Percentiles rank a stretch among this genome's conserved stretches.
phyloP scores from a whole-genome alignment of 441 rosid species.

The Viola pubescens region DNA sequence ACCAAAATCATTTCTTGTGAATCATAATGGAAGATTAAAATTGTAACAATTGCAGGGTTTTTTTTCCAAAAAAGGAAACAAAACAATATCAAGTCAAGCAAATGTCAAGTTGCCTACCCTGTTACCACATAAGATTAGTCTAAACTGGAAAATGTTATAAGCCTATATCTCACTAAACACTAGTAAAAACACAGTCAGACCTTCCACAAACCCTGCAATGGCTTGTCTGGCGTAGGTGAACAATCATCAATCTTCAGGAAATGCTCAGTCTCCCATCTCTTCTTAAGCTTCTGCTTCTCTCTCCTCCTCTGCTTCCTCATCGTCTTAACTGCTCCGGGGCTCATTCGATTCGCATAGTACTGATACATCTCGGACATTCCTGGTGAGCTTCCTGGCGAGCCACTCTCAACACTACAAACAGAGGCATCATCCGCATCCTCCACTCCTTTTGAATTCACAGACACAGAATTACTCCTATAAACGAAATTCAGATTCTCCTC shows the following conservation, averaged over 20 bases:
- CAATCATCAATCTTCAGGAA: constrained; percentile 66
- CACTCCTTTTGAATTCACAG: constrained; percentile 29
- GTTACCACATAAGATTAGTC: too few relatives aligned
- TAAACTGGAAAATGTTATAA: too few relatives aligned
- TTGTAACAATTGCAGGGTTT: too few relatives aligned
- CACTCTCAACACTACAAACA: constrained; percentile 18
- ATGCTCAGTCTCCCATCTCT: constrained; percentile 77
- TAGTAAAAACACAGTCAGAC: constrained; percentile 22
- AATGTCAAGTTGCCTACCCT: too few relatives aligned
- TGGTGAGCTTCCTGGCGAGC: constrained; percentile 42
- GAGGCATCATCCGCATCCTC: constrained; percentile 29
- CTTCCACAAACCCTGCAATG: constrained; percentile 94
- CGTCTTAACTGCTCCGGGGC: constrained; percentile 51
- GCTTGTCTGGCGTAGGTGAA: constrained; percentile 56
- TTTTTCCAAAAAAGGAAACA: too few relatives aligned
- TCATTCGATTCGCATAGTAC: constrained; percentile 68
- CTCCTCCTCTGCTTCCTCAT: constrained; percentile 68
- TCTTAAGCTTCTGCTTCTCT: constrained; percentile 62
- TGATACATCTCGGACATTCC: constrained; percentile 66
- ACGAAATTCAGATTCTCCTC: constrained; percentile 47
- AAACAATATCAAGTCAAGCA: too few relatives aligned
- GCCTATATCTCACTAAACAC: not conserved
- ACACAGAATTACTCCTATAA: constrained; percentile 32
- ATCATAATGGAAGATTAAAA: too few relatives aligned
- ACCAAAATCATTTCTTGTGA: too few relatives aligned